These are phyloP conservation scores for Massariosphaeria phaeospora DNA, from an alignment of 495 filamentous ascomycete genomes.

Conservation along the genomic window DNA sequence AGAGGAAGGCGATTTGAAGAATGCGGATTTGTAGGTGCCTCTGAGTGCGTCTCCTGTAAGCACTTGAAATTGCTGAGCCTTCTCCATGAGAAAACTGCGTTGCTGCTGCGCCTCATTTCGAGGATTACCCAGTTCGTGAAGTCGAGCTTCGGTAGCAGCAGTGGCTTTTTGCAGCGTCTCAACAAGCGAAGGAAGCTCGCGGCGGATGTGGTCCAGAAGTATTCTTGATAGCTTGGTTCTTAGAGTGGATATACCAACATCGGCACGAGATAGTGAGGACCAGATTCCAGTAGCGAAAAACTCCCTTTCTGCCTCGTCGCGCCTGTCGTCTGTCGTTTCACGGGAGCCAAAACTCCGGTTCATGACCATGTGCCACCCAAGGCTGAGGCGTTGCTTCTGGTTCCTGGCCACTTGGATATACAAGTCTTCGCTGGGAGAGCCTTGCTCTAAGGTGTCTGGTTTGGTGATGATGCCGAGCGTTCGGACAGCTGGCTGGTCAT, in stretches of 20 bases:
- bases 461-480: slow-evolving; percentile 41
- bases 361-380: slow-evolving; percentile 39
- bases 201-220: slow-evolving; percentile 52
- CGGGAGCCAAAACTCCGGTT: slow-evolving; percentile 27
- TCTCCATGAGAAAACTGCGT: slow-evolving; percentile 1
- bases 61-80: slow-evolving; percentile 6
- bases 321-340: slow-evolving; percentile 24
- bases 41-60: slow-evolving; percentile 5
- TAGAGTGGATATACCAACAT: slow-evolving; percentile 50
- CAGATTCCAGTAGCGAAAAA: slow-evolving; percentile 51
- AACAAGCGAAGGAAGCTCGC: slow-evolving; percentile 56
- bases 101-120: neutral
- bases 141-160: neutral
- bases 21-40: slow-evolving; percentile 1
- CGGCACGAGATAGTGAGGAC: slow-evolving; percentile 38
- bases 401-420: slow-evolving; percentile 33
- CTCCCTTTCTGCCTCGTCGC: slow-evolving; percentile 39
- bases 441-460: slow-evolving; percentile 32
- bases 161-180: slow-evolving; percentile 38
- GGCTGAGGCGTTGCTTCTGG: slow-evolving; percentile 17
- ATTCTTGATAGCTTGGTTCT: slow-evolving; percentile 52
- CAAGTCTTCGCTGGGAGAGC: slow-evolving; percentile 29
- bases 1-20: neutral
- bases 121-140: slow-evolving; percentile 8
- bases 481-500: slow-evolving; percentile 29